Conservation (phyloP, 2,329 filamentous ascomycete species). For the Diaporthe ilicicola region DNA sequence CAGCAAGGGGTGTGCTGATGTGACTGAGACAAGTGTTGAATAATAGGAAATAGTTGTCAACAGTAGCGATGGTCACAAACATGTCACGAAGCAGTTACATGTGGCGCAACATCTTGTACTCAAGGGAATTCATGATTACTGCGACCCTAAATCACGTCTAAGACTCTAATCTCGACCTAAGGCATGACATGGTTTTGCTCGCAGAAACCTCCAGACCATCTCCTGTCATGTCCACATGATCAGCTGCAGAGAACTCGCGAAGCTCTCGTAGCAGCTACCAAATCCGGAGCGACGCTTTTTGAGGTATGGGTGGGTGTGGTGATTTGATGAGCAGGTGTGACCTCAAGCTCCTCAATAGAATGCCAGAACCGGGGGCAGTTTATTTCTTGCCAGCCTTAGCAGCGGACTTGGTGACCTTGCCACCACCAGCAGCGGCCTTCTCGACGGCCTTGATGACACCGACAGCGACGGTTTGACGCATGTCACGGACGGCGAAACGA, state of each 20-base stretch:
- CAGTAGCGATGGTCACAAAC: neutral
- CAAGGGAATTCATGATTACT: slow-evolving; percentile 34
- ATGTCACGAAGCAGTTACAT: neutral
- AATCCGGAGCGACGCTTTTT: slow-evolving; percentile 38
- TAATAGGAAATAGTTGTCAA: neutral
- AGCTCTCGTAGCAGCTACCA: slow-evolving; percentile 34
- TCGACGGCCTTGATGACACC: slow-evolving; percentile 93
- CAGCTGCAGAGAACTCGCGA: slow-evolving; percentile 41
- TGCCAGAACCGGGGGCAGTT: slow-evolving; percentile 43
- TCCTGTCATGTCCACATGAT: slow-evolving; percentile 43
- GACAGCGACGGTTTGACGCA: slow-evolving; percentile 89
- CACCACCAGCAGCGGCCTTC: slow-evolving; percentile 64
- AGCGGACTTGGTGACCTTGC: slow-evolving; percentile 77
- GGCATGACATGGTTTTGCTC: slow-evolving; percentile 44
- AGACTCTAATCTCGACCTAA: slow-evolving; percentile 47
- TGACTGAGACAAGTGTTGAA: too few species aligned
- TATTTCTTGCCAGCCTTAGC: slow-evolving; percentile 82
- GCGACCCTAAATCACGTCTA: slow-evolving; percentile 42
- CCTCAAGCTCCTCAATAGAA: slow-evolving; percentile 28
- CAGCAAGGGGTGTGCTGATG: neutral
- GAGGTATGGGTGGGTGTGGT: slow-evolving; percentile 18
- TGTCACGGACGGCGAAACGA: slow-evolving; percentile 99
- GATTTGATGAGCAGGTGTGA: slow-evolving; percentile 31
- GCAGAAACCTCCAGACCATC: slow-evolving; percentile 43
- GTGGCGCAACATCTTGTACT: neutral